Conservation (phyloP, 176 grass and related monocot species). For the Triticum urartu region DNA sequence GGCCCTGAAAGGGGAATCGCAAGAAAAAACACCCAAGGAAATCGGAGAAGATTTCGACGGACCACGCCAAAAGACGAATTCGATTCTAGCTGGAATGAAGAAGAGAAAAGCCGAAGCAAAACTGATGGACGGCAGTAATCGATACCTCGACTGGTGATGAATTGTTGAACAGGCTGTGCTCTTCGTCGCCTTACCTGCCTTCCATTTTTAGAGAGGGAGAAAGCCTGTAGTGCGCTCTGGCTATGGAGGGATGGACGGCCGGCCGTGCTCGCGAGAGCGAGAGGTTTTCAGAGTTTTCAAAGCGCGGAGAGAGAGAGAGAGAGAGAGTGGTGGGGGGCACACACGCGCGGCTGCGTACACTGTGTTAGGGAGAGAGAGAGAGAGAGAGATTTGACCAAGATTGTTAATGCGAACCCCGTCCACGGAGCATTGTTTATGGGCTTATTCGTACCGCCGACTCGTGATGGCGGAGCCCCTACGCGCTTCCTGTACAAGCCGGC, state of each 20-base stretch:
- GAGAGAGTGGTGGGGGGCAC: slow-evolving; percentile 43
- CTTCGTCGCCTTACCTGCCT: slow-evolving; percentile 5
- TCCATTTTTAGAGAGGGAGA: slow-evolving; percentile 41
- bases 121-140: neutral
- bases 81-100: neutral
- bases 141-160: neutral
- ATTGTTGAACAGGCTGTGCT: neutral
- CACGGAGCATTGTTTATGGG: slow-evolving; percentile 34
- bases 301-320: slow-evolving; percentile 1
- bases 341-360: neutral
- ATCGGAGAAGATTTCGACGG: neutral
- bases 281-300: slow-evolving; percentile 4
- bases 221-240: slow-evolving; percentile 4
- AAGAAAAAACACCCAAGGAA: neutral
- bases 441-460: slow-evolving; percentile 27
- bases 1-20: neutral
- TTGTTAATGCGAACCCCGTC: slow-evolving; percentile 15
- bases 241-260: slow-evolving; percentile 28
- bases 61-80: neutral
- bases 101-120: neutral
- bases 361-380: neutral
- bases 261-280: slow-evolving; percentile 7
- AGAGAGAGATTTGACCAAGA: slow-evolving; percentile 31
- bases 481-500: slow-evolving; percentile 38
- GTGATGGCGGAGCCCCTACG: slow-evolving; percentile 41